Base-by-base conservation (phyloP, 139 green algal species). In the Raphidocelis subcapitata region DNA sequence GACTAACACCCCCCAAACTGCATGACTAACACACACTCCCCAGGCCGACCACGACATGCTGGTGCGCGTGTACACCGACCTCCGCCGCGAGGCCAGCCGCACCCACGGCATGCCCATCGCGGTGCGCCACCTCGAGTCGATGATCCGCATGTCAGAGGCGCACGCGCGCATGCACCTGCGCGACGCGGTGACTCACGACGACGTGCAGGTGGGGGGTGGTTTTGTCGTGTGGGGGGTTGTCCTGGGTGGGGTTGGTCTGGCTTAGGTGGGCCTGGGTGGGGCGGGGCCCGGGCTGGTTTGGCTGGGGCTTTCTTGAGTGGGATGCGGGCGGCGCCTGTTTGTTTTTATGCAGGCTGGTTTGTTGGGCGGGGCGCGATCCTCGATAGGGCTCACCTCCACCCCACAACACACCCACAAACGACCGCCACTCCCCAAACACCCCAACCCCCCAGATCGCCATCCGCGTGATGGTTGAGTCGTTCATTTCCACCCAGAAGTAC, bases 81-180 rank as follows among this genome's bases (percentile, higher is more conserved):
- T 89, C 57, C 72, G 84, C 24, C 65, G 80, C 49, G 77, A 85
- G 67, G 77, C 75, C 1, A 70, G 78, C 44, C 52, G 76, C 47
- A 90, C 90, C n/a, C 87, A 96, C 54, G 95, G 95, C 77, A 94
- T 98, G 90, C 94, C 95, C 37, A 93, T 99, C 20, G 95, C 95
- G 24, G 96, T 97, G 72, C 90, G 96, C 16, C 96, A 99, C 87
- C 75, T 99, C 54, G 96, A 99, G 89, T 88, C 62, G 41, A 95
- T 99, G 80, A 97, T 99, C 65, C 93, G 96, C 79, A 98, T 99
- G 95, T 74, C 81, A 0, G 96, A 99, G 89, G 91, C 96, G 47
- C 88, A 95, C 37, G 96, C 96, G 0, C 79, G 80, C 62, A 98
- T 99, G 94, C 96, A 98, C 82, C 85, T 99, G 72, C 82, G 94